Percentiles rank a stretch among this genome's conserved stretches.
These are phyloP conservation scores for Rhizopus arrhizus DNA, from an alignment of 371 early-diverging fungal genomes.

Conservation along the genomic window DNA sequence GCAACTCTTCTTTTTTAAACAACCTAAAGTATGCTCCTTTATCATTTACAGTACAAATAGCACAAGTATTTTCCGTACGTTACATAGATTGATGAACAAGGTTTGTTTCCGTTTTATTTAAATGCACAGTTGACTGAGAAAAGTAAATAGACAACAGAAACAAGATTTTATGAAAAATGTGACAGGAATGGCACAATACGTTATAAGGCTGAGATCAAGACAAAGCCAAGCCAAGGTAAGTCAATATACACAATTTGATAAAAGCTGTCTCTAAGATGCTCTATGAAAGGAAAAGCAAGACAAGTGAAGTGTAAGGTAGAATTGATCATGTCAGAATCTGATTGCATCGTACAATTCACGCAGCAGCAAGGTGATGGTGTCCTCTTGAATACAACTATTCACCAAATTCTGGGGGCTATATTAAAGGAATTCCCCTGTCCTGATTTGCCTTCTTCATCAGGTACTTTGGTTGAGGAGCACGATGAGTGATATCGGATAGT, in stretches of 20 bases:
- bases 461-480: slow-evolving; percentile 22
- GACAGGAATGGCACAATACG: slow-evolving; percentile 38
- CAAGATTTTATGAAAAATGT: slow-evolving; percentile 45
- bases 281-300: slow-evolving; percentile 21
- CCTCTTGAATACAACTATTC: slow-evolving; percentile 25
- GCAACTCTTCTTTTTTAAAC: slow-evolving; percentile 52
- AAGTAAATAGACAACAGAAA: slow-evolving; percentile 25
- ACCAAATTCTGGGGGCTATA: slow-evolving; percentile 20
- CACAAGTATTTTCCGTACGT: slow-evolving; percentile 27
- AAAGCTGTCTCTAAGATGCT: not conserved
- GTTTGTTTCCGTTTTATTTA: slow-evolving; percentile 11
- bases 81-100: slow-evolving; percentile 40
- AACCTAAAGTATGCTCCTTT: slow-evolving; percentile 49
- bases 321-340: slow-evolving; percentile 30
- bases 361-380: slow-evolving; percentile 44
- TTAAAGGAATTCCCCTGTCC: slow-evolving; percentile 27
- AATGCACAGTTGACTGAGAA: not conserved
- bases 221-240: slow-evolving; percentile 21
- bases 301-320: slow-evolving; percentile 55
- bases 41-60: slow-evolving; percentile 37
- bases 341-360: slow-evolving; percentile 44
- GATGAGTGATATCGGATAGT: not conserved
- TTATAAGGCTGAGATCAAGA: slow-evolving; percentile 48
- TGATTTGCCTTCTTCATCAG: slow-evolving; percentile 11
- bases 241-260: not conserved